Conservation (phyloP, 208 protist genomes). For the Leishmania aethiopica region DNA sequence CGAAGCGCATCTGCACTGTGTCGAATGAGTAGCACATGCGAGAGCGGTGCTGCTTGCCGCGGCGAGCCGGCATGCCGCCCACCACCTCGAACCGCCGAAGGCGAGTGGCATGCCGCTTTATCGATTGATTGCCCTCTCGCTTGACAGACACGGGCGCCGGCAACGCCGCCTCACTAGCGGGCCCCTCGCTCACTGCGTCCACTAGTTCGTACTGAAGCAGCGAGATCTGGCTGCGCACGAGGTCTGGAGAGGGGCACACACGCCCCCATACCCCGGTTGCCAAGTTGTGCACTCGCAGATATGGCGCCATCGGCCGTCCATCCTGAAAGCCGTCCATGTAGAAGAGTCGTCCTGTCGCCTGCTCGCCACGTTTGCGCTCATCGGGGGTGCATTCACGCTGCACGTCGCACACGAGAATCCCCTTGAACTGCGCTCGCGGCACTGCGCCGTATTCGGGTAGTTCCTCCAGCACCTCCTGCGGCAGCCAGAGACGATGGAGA, state of each 20-base stretch:
- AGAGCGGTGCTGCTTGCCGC: slow-evolving; percentile 45
- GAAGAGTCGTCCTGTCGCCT: slow-evolving; percentile 38
- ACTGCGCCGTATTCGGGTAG: slow-evolving; percentile 50
- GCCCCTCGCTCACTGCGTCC: background rate
- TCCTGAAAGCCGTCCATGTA: slow-evolving; percentile 61
- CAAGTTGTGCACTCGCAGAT: slow-evolving; percentile 48
- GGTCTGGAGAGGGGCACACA: slow-evolving; percentile 46
- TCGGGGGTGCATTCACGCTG: slow-evolving; percentile 34
- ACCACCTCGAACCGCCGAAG: slow-evolving; percentile 48
- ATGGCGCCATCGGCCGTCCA: slow-evolving; percentile 43
- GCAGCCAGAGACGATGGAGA: slow-evolving; percentile 48
- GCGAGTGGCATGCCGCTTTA: background rate
- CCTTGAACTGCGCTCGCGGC: slow-evolving; percentile 58
- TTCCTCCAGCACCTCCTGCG: slow-evolving; percentile 36
- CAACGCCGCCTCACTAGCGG: background rate
- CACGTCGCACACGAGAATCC: slow-evolving; percentile 47
- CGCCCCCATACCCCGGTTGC: slow-evolving; percentile 44
- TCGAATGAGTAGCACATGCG: slow-evolving; percentile 54
- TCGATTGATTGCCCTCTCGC: background rate
- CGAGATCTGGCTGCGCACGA: slow-evolving; percentile 49
- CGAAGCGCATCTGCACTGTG: slow-evolving; percentile 32
- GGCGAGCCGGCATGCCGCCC: slow-evolving; percentile 50
- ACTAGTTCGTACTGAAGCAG: slow-evolving; percentile 25
- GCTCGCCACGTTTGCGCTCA: slow-evolving; percentile 20
- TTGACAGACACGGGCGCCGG: background rate